Percentiles rank a stretch among this genome's conserved stretches.
phyloP scores from a whole-genome alignment of 176 grass and related monocot species.

The Triticum urartu region DNA sequence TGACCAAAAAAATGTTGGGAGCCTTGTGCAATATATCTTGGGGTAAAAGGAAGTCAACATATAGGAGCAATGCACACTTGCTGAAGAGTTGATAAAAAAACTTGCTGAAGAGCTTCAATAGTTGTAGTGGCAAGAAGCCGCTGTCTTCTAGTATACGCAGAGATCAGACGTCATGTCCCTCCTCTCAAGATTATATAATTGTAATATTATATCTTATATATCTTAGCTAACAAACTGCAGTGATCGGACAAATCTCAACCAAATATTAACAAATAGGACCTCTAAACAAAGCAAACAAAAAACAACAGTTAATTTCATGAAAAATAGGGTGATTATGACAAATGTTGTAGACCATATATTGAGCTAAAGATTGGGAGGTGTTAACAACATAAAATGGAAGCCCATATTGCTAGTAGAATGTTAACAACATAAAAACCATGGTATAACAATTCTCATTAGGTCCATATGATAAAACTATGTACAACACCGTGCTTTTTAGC shows the following conservation, averaged over 20 bases:
- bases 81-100: no score
- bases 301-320: neutral
- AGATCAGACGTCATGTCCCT: no score
- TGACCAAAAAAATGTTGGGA: no score
- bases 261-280: neutral
- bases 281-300: neutral
- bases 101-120: no score
- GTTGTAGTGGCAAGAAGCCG: no score
- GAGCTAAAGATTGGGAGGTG: neutral
- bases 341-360: neutral
- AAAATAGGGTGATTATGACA: neutral
- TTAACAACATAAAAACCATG: neutral
- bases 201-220: neutral
- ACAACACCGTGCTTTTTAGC: neutral
- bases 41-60: no score
- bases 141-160: no score
- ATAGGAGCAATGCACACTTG: no score
- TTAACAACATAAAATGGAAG: neutral
- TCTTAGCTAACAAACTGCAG: neutral
- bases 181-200: no score
- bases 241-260: neutral
- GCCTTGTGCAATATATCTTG: no score
- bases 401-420: neutral
- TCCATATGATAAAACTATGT: neutral
- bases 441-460: neutral